Percentiles rank a stretch among this genome's conserved stretches.
phyloP scores from a whole-genome alignment of 2,329 filamentous ascomycete genomes.

The Diatrype stigma region DNA sequence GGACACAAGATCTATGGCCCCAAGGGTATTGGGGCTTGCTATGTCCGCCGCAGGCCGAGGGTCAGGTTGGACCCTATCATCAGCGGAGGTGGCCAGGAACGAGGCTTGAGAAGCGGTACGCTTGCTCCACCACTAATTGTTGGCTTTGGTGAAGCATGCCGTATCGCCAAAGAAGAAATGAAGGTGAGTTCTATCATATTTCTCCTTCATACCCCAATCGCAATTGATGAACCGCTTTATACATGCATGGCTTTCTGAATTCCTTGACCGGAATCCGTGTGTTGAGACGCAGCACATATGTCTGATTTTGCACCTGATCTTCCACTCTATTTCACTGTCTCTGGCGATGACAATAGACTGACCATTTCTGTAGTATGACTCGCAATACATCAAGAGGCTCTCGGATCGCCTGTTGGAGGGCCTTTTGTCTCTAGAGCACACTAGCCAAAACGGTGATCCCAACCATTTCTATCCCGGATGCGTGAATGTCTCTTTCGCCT shows the following conservation, averaged over 20 bases:
- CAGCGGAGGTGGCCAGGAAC: conserved; percentile 91
- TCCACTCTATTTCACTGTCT: background rate
- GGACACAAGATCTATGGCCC: conserved; percentile 98
- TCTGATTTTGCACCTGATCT: conserved; percentile 45
- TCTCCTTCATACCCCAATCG: conserved; percentile 20
- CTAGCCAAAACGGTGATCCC: conserved; percentile 81
- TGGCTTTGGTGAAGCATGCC: conserved; percentile 92
- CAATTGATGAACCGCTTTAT: conserved; percentile 75
- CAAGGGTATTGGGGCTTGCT: conserved; percentile 95
- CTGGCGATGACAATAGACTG: conserved; percentile 3
- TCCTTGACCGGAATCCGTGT: conserved; percentile 55
- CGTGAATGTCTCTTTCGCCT: conserved; percentile 97
- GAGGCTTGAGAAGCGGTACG: conserved; percentile 90
- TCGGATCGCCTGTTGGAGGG: conserved; percentile 81
- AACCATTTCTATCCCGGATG: conserved; percentile 88
- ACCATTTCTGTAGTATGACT: conserved; percentile 68
- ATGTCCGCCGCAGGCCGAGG: conserved; percentile 84
- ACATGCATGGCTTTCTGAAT: conserved; percentile 92
- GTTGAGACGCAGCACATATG: conserved; percentile 64
- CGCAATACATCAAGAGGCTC: conserved; percentile 74
- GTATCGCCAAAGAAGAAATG: conserved; percentile 87
- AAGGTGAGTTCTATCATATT: conserved; percentile 61
- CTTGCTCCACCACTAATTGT: conserved; percentile 84
- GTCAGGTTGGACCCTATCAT: conserved; percentile 96
- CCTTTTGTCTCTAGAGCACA: conserved; percentile 86